Evolutionary conservation across 2,329 filamentous ascomycete genomes (phyloP), one percentile per base, ranked within the genome.

Genomic region (Stemphylium lycopersici): DNA sequence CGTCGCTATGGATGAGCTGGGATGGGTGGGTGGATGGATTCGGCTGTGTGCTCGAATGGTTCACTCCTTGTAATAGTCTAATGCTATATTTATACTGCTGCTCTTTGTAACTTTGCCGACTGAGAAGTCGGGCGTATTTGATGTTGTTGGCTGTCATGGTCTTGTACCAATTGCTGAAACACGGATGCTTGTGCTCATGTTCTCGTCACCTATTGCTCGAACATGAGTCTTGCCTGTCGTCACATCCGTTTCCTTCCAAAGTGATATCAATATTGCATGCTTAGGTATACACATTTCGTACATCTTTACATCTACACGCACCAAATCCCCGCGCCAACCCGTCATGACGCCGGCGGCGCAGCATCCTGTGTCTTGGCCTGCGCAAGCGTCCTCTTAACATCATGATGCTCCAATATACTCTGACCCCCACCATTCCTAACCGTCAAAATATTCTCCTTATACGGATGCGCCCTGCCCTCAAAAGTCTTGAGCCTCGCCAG

Each of bases 401-500:
- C 72, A 32, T 73, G 67, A 47, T 72, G 47, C 38, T 73, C 70
- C 55, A 62, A 55, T 55, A 75, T 73, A 34, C 67, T 65, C 63
- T 67, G 59, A 7, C 69, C 69, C 40, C 71, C 70, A 2, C 70
- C 71, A 47, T 65, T 59, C 22, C 82, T 83, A 65, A 93, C 89
- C 72, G 84, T 85, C 45, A 97, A 77, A 58, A 98, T 78, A 72
- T 99, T 99, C 76, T 88, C 78, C 83, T 90, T 90, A 76, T 97
- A 98, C 34, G 95, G 96, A 80, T 99, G 93, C 20, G 87, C 86
- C 34, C 86, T 82, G n/a, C 93, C 92, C 79, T 99, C 96, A 76
- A 97, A 99, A 5, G 90, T 93, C 85, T 98, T 99, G 73, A 99
- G 79, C 66, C 95, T 83, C 33, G 88, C 91, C 79, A 99, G 79